Conservation (phyloP, 164 flowering plant genomes). For the Kalanchoe fedtschenkoi region DNA sequence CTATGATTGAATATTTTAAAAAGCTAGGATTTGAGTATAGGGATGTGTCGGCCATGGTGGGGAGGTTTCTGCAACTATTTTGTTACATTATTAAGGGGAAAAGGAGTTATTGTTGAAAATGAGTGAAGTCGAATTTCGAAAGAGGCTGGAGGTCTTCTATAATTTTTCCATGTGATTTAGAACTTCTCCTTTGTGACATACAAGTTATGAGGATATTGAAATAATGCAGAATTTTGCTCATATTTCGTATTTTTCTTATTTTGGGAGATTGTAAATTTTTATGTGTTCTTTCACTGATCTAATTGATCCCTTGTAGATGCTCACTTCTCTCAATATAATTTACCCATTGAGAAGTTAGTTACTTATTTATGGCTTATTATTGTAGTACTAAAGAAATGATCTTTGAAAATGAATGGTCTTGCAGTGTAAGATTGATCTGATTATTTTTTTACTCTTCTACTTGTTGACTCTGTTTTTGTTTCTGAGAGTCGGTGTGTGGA, state of each 20-base stretch:
- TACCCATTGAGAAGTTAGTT: too few relatives aligned
- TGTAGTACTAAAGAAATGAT: too few relatives aligned
- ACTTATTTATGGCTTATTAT: too few relatives aligned
- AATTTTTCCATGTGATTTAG: conserved; percentile 53
- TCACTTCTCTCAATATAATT: too few relatives aligned
- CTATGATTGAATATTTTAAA: conserved; percentile 60
- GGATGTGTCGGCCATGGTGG: conserved; percentile 53
- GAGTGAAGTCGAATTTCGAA: conserved; percentile 29
- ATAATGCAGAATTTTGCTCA: conserved; percentile 6
- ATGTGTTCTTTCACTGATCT: neutral
- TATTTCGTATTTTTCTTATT: too few relatives aligned
- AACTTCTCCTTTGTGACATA: conserved; percentile 66
- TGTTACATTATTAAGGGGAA: conserved; percentile 63
- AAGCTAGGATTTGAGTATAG: conserved; percentile 48
- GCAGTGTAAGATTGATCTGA: too few relatives aligned
- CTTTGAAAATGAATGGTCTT: too few relatives aligned
- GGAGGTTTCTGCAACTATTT: conserved; percentile 69
- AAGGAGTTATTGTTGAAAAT: conserved; percentile 49
- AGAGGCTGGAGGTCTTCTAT: conserved; percentile 57
- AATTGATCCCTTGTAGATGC: too few relatives aligned
- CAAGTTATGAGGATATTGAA: conserved; percentile 11
- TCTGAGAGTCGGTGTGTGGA: too few relatives aligned
- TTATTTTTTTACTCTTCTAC: too few relatives aligned
- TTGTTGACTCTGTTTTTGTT: too few relatives aligned
- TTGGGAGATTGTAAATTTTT: neutral